Evolutionary conservation across 2,329 filamentous ascomycete genomes (phyloP).

Genomic region (Emmonsiellopsis sp.): DNA sequence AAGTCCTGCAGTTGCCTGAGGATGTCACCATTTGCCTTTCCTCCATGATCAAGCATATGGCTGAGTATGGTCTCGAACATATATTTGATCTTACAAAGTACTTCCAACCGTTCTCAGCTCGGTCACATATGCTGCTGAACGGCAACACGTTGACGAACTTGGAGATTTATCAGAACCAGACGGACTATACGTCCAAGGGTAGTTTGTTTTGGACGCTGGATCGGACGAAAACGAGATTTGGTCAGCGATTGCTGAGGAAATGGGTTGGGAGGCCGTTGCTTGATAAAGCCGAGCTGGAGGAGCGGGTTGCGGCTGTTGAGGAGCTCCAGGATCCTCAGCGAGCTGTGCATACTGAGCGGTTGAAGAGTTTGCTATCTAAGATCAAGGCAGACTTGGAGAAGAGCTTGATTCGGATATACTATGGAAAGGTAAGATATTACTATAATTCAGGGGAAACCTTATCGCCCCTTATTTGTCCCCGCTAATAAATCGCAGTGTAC

Average conservation of each 20-base stretch:
- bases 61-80: conserved; percentile 86
- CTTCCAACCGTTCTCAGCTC: conserved; percentile 88
- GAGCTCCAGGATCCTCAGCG: conserved; percentile 66
- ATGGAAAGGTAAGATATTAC: conserved; percentile 55
- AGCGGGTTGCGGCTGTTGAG: conserved; percentile 73
- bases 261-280: conserved; percentile 91
- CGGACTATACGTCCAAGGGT: conserved; percentile 72
- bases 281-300: conserved; percentile 63
- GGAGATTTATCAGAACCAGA: conserved; percentile 92
- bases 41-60: conserved; percentile 88
- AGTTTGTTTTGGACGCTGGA: conserved; percentile 94
- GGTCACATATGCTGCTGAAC: conserved; percentile 92
- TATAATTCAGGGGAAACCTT: conserved; percentile 9
- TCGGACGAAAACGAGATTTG: conserved; percentile 82
- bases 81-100: conserved; percentile 95
- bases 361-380: conserved; percentile 61
- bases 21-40: conserved; percentile 85
- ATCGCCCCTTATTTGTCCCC: background rate
- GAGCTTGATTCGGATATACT: conserved; percentile 90
- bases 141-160: conserved; percentile 89
- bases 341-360: conserved; percentile 58
- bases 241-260: conserved; percentile 76
- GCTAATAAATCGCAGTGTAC: conserved; percentile 48
- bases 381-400: conserved; percentile 81
- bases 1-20: conserved; percentile 75